Percentiles rank a stretch among this genome's conserved stretches.
Conservation (phyloP, 2,329 filamentous ascomycete genomes). For the Zymoseptoria ardabiliae region DNA sequence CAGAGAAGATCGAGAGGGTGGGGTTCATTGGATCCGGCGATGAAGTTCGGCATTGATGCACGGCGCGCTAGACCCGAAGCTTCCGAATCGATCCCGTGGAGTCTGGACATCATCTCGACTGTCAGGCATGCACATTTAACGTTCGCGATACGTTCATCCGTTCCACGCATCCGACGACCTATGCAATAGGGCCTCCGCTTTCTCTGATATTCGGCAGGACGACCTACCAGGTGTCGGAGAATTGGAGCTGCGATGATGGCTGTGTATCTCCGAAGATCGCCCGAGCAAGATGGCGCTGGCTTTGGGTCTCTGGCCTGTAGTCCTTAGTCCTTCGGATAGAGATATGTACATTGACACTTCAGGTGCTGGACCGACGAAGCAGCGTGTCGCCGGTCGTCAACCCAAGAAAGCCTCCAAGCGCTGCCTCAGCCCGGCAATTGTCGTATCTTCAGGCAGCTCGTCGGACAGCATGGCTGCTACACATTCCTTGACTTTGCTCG, state of each 20-base stretch:
- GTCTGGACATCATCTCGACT: neutral
- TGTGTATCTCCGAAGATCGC: neutral
- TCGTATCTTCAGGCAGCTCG: neutral
- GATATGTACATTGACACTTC: neutral
- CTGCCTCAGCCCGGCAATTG: neutral
- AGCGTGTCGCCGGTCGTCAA: neutral
- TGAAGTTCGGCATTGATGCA: neutral
- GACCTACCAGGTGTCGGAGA: neutral
- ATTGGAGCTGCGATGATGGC: neutral
- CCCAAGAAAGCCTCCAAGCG: neutral
- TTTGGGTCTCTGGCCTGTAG: neutral
- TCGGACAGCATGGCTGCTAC: constrained; percentile 10
- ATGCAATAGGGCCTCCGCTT: neutral
- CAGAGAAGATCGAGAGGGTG: neutral
- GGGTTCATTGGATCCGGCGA: neutral
- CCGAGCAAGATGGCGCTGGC: neutral
- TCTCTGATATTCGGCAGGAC: neutral
- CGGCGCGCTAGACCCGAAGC: neutral
- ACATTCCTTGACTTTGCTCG: constrained; percentile 8
- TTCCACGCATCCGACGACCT: neutral
- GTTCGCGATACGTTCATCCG: neutral
- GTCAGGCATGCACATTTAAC: neutral
- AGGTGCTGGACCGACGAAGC: constrained; percentile 1
- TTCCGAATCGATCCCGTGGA: neutral
- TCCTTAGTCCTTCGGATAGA: neutral